Evolutionary conservation across 2,329 filamentous ascomycete species (phyloP).

Genomic region (Epichloe aotearoae): DNA sequence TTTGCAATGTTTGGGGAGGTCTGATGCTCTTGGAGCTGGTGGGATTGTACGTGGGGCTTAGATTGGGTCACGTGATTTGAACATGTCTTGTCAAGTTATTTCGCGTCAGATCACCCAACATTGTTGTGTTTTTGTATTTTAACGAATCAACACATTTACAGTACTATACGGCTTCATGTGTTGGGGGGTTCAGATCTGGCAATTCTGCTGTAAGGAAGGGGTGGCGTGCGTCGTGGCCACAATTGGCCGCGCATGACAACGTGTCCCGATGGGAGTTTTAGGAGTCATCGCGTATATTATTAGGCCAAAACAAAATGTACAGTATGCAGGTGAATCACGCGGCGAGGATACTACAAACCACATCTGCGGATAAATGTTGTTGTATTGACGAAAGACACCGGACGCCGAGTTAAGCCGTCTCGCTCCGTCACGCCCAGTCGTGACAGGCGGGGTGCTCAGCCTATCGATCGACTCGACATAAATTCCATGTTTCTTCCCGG

Average conservation of each 20-base stretch:
- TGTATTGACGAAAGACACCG: constrained; percentile 30
- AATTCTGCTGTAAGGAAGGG: too few species aligned
- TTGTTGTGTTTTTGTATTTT: too few species aligned
- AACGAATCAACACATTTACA: too few species aligned
- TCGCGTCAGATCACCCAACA: too few species aligned
- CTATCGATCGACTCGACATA: constrained; percentile 20
- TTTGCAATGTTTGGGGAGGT: too few species aligned
- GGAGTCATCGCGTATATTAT: not conserved
- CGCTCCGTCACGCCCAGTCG: constrained; percentile 23
- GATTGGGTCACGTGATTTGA: not conserved
- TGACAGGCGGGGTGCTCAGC: constrained; percentile 19
- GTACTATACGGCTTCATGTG: too few species aligned
- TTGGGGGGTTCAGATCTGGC: too few species aligned
- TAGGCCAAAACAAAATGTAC: not conserved
- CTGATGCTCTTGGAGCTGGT: not conserved
- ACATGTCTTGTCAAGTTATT: not conserved
- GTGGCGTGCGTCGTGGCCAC: too few species aligned
- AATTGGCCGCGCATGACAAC: too few species aligned
- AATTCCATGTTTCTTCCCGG: constrained; percentile 21
- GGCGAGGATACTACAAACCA: not conserved
- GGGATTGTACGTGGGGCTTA: not conserved
- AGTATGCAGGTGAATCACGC: not conserved
- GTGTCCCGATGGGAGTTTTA: too few species aligned
- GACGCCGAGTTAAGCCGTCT: constrained; percentile 25
- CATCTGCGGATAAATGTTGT: constrained; percentile 19